phyloP scores from a whole-genome alignment of 805 yeast species.

The Schizosaccharomyces octosporus region DNA sequence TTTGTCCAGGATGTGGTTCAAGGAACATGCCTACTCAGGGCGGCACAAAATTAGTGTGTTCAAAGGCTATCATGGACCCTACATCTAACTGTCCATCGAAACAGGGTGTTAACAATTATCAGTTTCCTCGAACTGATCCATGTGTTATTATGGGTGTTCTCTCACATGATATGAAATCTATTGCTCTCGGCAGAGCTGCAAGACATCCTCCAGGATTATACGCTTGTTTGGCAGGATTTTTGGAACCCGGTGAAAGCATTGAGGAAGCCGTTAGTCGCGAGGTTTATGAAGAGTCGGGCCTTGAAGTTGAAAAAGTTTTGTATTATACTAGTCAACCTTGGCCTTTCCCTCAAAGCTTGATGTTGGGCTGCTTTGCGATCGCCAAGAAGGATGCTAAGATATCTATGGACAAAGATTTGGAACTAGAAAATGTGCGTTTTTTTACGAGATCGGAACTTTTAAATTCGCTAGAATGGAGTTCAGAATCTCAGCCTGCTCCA shows the following conservation, averaged over 20 bases:
- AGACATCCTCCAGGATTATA: constrained; percentile 30
- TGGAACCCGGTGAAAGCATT: constrained; percentile 83
- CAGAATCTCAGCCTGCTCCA: not conserved
- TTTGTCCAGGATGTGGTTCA: constrained; percentile 71
- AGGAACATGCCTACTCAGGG: constrained; percentile 18
- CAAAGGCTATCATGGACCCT: constrained; percentile 7
- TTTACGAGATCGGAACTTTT: constrained; percentile 31
- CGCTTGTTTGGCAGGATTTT: constrained; percentile 79
- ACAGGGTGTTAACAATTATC: constrained; percentile 38
- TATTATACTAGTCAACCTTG: constrained; percentile 73
- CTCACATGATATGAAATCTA: constrained; percentile 30
- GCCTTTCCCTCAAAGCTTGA: constrained; percentile 86
- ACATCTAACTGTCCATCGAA: constrained; percentile 15
- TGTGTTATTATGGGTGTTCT: constrained; percentile 64
- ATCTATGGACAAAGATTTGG: constrained; percentile 60
- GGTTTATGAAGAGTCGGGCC: constrained; percentile 90
- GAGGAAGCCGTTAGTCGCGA: constrained; percentile 75
- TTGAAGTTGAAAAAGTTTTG: constrained; percentile 29
- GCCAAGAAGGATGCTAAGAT: constrained; percentile 38
- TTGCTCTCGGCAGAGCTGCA: constrained; percentile 46
- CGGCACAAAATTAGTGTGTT: constrained; percentile 19
- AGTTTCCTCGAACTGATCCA: constrained; percentile 83
- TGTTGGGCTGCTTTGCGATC: constrained; percentile 86
- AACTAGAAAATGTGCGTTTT: constrained; percentile 70
- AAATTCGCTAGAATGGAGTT: not conserved